These are phyloP conservation scores for Sutorius eximius DNA, from an alignment of 1,284 basidiomycete genomes.

Conservation along the genomic window DNA sequence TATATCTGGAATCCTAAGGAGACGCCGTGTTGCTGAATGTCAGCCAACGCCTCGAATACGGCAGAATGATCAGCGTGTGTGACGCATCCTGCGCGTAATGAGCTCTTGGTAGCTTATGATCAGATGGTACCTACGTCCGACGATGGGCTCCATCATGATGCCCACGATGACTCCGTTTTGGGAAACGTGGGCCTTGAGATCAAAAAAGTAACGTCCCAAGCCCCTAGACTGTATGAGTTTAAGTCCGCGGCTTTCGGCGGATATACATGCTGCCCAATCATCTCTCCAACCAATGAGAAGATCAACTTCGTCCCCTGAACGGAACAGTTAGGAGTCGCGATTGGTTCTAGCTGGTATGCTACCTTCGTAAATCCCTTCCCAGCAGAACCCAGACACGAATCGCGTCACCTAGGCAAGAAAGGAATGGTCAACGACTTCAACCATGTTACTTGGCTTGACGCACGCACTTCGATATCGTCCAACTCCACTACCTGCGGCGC, in stretches of 20 bases:
- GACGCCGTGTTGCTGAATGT: slow-evolving; percentile 39
- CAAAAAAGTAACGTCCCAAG: slow-evolving; percentile 40
- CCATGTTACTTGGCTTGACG: background rate
- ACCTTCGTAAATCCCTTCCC: slow-evolving; percentile 37
- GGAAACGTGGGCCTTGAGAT: slow-evolving; percentile 47
- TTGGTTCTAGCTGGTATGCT: background rate
- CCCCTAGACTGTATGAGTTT: slow-evolving; percentile 38
- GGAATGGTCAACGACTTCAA: background rate
- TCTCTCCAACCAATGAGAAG: slow-evolving; percentile 38
- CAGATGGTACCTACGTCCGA: slow-evolving; percentile 38
- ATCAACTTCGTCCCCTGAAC: slow-evolving; percentile 34
- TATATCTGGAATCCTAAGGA: slow-evolving; percentile 27
- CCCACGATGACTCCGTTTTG: slow-evolving; percentile 43
- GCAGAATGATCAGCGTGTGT: slow-evolving; percentile 39
- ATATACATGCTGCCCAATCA: slow-evolving; percentile 29
- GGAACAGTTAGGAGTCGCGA: background rate
- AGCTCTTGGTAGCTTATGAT: slow-evolving; percentile 3
- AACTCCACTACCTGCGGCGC: slow-evolving; percentile 31
- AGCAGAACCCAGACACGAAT: slow-evolving; percentile 19
- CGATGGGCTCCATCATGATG: slow-evolving; percentile 43
- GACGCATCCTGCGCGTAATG: slow-evolving; percentile 24
- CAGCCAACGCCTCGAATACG: slow-evolving; percentile 43
- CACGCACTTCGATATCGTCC: slow-evolving; percentile 32
- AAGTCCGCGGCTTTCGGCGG: slow-evolving; percentile 38
- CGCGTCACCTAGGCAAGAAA: slow-evolving; percentile 25